A percentile compares a stretch with the other conserved stretches of the same genome.
phyloP scores from a whole-genome alignment of 768 basidiomycete genomes.

The Goffeauzyma gilvescens region DNA sequence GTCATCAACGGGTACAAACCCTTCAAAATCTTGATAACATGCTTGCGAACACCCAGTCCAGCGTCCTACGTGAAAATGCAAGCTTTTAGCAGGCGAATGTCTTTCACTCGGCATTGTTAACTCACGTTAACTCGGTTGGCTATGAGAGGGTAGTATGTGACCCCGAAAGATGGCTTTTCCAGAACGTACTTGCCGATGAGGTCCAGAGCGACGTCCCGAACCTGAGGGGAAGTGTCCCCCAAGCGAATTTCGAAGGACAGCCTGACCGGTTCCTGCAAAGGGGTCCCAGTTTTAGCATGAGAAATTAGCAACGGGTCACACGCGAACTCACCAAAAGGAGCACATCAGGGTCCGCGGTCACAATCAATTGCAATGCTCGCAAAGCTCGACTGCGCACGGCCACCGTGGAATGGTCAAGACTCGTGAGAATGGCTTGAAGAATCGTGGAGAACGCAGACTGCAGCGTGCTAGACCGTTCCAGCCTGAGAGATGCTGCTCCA shows the following conservation, averaged over 20 bases:
- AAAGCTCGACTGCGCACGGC: constrained; percentile 90
- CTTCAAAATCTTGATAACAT: constrained; percentile 85
- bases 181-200: constrained; percentile 94
- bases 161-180: constrained; percentile 67
- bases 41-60: constrained; percentile 77
- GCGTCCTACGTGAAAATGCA: constrained; percentile 47
- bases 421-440: constrained; percentile 53
- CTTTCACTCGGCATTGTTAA: too few relatives aligned
- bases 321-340: constrained; percentile 45
- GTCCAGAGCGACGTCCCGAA: constrained; percentile 91
- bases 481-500: not conserved
- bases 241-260: constrained; percentile 75
- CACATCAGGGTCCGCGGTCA: constrained; percentile 70
- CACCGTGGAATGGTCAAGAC: constrained; percentile 68
- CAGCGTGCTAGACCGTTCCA: constrained; percentile 31
- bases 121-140: constrained; percentile 75
- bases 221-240: constrained; percentile 75
- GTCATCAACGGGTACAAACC: constrained; percentile 53
- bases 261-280: constrained; percentile 39
- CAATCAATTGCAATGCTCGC: constrained; percentile 67
- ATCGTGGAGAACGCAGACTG: constrained; percentile 68
- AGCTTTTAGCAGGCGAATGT: too few relatives aligned
- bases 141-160: constrained; percentile 72
- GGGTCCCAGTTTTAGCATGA: constrained; percentile 6
- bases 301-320: too few relatives aligned